Base-by-base conservation (phyloP, 805 yeast species). In the Saccharomyces mikatae region DNA sequence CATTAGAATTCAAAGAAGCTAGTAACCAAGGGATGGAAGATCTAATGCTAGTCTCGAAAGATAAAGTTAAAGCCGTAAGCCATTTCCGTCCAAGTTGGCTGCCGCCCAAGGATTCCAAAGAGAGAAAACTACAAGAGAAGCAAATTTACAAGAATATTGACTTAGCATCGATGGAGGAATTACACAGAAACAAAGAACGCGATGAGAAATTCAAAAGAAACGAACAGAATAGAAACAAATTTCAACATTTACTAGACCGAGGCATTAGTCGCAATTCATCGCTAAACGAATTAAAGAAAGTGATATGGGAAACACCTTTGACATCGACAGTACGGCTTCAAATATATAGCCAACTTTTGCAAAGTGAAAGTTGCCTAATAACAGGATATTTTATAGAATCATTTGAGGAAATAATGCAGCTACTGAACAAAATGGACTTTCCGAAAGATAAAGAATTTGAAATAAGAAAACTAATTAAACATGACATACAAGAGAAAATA, bases 21-120 rank as follows among this genome's bases (percentile, higher is more conserved):
- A 65, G 72, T 27, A 62, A 62, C 14, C 58, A 66, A 14, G 77
- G 76, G 2, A 61, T 83, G 50, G 89, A 84, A 53, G 88, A 85
- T 63, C 67, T 80, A 56, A 71, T 71, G 51, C 69, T 86, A 32
- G 77, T 85, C 1, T 83, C 89, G 0, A 76, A 74, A 0, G 87
- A 83, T 60, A 85, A 85, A 59, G 62, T 81, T 27, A 74, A 74
- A 24, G 65, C 70, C 10, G 67, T 83, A 31, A 76, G 84, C 49
- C 80, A 79, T 41, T 80, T 88, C 0, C 75, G 90, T 58, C 90
- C 90, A 1, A 76, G 80, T 48, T 82, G 87, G 79, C 67, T 84
- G 47, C 90, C 90, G 4, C 89, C 89, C 3, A 84, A 84, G 62
- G 72, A 74, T 41, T 60, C 69, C 6, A 63, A 62, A 6, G 90